Evolutionary conservation across 768 basidiomycete species (phyloP), one percentile per base, ranked within the genome.

Genomic region (Xanthoconium purpureum): DNA sequence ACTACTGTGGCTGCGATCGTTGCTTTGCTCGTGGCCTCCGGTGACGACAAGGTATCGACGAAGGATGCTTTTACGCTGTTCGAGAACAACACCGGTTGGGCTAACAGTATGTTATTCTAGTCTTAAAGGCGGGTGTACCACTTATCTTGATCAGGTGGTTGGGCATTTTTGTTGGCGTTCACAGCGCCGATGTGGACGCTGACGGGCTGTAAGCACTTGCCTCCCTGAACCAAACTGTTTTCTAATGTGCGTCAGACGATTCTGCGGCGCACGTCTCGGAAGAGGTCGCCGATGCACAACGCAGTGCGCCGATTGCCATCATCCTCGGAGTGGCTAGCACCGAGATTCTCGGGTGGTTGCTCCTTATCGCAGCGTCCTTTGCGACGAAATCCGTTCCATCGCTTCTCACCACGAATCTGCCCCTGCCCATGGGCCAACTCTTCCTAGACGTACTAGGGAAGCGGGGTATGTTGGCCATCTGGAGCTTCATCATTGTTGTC

Each of bases 131-230:
- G 10, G 9, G 36, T 28, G 17, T 15, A 14, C 38, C 14, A 32
- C n/a, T 57, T 29, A 55, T 53, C 6, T 29, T 32, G 2, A 36
- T n/a, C 61, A 88, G 87, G 78, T 69, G 84, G 83, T 14, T 88
- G 87, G 87, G 85, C 87, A 1, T 89, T 89, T 67, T 74, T 88
- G 58, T 66, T 89, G 44, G 78, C 88, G 0, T 88, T 89, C 64
- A 87, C 86, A 0, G 76, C 88, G 2, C 84, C 87, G 0, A 89
- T 89, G 88, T 89, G 87, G 87, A 88, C 86, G 4, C 70, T 89
- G 53, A 89, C 88, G 3, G 88, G 87, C 57, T 89, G 87, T 88
- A 52, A 62, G 84, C 0, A 12, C 70, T 28, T 53, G 33, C 37
- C 9, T 38, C 15, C 6, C 37, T 36, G 42, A 20, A 35, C 17